A percentile compares a stretch with the other conserved stretches of the same genome.
Evolutionary conservation across 805 yeast species (phyloP).

Genomic region (Huiozyma naganishii): DNA sequence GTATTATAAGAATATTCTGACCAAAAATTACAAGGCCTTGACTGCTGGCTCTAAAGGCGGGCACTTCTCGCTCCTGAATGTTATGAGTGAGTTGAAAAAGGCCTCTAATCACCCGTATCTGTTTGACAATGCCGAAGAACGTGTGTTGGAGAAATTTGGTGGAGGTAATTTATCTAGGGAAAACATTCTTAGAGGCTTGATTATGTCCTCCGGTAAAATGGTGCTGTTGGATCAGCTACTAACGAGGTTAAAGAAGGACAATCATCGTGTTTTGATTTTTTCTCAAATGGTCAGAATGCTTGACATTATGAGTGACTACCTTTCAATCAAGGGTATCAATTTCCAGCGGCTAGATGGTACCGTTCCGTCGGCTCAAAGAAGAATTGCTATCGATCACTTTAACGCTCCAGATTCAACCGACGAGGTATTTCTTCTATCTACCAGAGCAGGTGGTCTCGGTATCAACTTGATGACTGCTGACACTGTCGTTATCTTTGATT

Average conservation of each 20-base stretch:
- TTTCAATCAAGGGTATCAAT: constrained; percentile 73
- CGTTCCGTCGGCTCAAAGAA: constrained; percentile 83
- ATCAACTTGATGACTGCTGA: constrained; percentile 98
- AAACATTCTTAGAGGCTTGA: constrained; percentile 74
- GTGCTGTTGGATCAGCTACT: constrained; percentile 84
- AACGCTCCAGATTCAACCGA: constrained; percentile 90
- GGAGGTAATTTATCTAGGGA: constrained; percentile 55
- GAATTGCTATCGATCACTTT: constrained; percentile 92
- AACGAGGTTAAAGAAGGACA: constrained; percentile 78
- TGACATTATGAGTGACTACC: constrained; percentile 89
- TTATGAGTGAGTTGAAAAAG: constrained; percentile 92
- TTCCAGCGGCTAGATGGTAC: constrained; percentile 97
- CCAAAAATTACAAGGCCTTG: constrained; percentile 85
- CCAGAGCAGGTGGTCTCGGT: constrained; percentile 99
- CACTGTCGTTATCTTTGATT: constrained; percentile 93
- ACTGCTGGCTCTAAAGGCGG: constrained; percentile 71
- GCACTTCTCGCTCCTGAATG: constrained; percentile 75
- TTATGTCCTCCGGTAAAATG: constrained; percentile 98
- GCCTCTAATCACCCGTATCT: constrained; percentile 96
- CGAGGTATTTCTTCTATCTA: constrained; percentile 78
- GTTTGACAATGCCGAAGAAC: constrained; percentile 85
- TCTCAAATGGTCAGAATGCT: constrained; percentile 96
- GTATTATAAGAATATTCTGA: constrained; percentile 85
- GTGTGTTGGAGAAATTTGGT: constrained; percentile 59
- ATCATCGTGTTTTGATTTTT: constrained; percentile 90